Evolutionary conservation across 164 flowering plant genomes (phyloP), one percentile per base, ranked within the genome.

Genomic region (Stephania japonica): DNA sequence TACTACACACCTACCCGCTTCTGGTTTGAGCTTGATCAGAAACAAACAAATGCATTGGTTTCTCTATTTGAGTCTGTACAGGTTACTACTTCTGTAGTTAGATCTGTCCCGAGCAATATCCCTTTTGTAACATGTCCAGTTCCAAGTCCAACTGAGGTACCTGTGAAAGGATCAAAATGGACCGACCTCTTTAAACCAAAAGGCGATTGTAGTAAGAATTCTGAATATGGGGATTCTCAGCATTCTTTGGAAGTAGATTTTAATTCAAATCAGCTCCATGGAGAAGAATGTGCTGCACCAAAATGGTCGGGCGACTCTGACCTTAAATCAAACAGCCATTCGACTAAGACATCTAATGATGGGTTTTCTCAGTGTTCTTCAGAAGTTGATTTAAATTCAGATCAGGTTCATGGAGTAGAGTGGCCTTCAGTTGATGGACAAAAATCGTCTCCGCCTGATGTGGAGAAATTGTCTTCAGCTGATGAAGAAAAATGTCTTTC

Each of bases 21-120:
- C 75, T 85, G 91, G 88, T 91, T 93, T 80, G 97, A 96, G 85
- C 85, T 96, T 14, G 98, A 96, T 78, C 91, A 86, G 78, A 80
- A 80, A 68, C 98, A 93, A 76, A 75, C 90, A 13, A 81, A 75
- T 66, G 84, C 78, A 73, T 76, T 95, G 83, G 78, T 86, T 5
- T 69, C 79, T 23, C 62, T 86, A 62, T 80, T 90, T 12, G 74
- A 87, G 32, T 77, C 90, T 50, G 47, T 61, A 61, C 2, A 4
- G 38, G 38, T 32, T 32, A 32, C 38, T 2, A 32, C 38, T 3
- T 69, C 79, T 23, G 62, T 86, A 62, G 79, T 90, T 12, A 74
- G 87, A 26, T 77, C 90, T 50, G 47, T 61, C 62, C 83, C 87
- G 3, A 67, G 80, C 65, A 70, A 81, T 49, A 76, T 84, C 23